Evolutionary conservation across 371 early-diverging fungal species (phyloP), one percentile per base, ranked within the genome.

Genomic region (Conidiobolus incongruus): DNA sequence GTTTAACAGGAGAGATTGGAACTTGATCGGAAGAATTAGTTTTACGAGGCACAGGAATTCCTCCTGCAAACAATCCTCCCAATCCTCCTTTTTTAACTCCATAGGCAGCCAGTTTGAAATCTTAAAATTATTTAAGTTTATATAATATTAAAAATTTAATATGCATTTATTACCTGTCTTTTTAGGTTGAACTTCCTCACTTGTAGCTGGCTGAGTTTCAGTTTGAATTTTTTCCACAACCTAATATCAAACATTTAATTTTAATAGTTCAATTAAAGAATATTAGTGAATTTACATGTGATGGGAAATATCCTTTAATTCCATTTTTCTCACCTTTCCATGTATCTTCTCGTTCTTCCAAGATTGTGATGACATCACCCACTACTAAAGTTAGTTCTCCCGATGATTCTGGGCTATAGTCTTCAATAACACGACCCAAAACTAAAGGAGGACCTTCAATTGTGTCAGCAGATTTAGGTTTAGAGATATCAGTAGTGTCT

Each of bases 81-180:
- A 81, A 64, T n/a, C 82, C 82, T 43, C 80, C 82, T 50, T 77
- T 75, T 47, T 77, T 76, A n/a, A 82, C 79, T 43, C 82, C 82
- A 47, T 71, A 80, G 0, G 81, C 78, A 4, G 81, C 81, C 44
- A 77, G 55, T 48, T 63, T 75, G 52, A 77, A 75, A 23, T 30
- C 22, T 38, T n/a, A n/a, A 13, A 13, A 19, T 24, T 12, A 19
- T 2, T 11, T 23, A n/a, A 23, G 29, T 26, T 4, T 4, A 26
- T 4, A 26, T 26, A 26, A 26, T 8, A 26, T 4, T 26, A 26
- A 4, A 26, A 26, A 26, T 26, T 17, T 7, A 38, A 29, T 11
- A 8, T n/a, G n/a, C n/a, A n/a, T n/a, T n/a, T n/a, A n/a, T n/a
- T 26, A 26, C 26, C 26, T 4, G 26, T 26, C 26, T 26, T 26